Conservation (phyloP, 2,329 filamentous ascomycete genomes). For the Penicillium sumatraense region DNA sequence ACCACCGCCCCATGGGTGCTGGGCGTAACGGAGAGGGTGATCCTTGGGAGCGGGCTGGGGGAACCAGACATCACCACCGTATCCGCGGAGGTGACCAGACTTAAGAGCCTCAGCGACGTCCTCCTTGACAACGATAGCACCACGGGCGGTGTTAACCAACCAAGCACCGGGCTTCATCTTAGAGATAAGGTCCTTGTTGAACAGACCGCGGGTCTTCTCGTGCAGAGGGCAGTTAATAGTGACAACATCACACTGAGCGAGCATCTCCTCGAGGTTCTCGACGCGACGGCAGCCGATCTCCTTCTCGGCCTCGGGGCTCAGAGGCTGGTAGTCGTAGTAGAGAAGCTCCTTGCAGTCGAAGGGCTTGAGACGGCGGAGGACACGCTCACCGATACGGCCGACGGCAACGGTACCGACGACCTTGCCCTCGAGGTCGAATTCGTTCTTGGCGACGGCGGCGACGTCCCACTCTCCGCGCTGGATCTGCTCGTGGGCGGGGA, state of each 20-base stretch:
- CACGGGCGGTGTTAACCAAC: slow-evolving; percentile 98
- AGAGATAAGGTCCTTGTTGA: slow-evolving; percentile 97
- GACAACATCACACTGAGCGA: slow-evolving; percentile 92
- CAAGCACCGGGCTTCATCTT: slow-evolving; percentile 99
- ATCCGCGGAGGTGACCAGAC: slow-evolving; percentile 70
- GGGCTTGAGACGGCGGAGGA: slow-evolving; percentile 90
- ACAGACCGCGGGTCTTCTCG: slow-evolving; percentile 94
- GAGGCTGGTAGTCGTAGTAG: slow-evolving; percentile 99
- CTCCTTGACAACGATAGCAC: slow-evolving; percentile 99
- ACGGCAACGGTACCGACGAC: slow-evolving; percentile 97
- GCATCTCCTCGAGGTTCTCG: slow-evolving; percentile 87
- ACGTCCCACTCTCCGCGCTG: slow-evolving; percentile 91
- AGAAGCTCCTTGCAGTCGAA: slow-evolving; percentile 99
- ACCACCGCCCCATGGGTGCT: slow-evolving; percentile 94
- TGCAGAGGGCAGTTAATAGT: slow-evolving; percentile 99
- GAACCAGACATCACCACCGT: slow-evolving; percentile 73
- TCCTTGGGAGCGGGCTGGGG: slow-evolving; percentile 94
- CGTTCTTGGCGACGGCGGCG: slow-evolving; percentile 94
- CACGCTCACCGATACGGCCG: slow-evolving; percentile 96
- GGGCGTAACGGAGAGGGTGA: slow-evolving; percentile 87
- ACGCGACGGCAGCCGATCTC: slow-evolving; percentile 95
- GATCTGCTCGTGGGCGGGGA: slow-evolving; percentile 95
- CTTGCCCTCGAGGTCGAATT: slow-evolving; percentile 97
- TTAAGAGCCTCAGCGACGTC: slow-evolving; percentile 94
- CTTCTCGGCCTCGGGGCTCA: slow-evolving; percentile 81